Evolutionary conservation across 2,329 filamentous ascomycete species (phyloP).

Genomic region (Clathrospora elynae): DNA sequence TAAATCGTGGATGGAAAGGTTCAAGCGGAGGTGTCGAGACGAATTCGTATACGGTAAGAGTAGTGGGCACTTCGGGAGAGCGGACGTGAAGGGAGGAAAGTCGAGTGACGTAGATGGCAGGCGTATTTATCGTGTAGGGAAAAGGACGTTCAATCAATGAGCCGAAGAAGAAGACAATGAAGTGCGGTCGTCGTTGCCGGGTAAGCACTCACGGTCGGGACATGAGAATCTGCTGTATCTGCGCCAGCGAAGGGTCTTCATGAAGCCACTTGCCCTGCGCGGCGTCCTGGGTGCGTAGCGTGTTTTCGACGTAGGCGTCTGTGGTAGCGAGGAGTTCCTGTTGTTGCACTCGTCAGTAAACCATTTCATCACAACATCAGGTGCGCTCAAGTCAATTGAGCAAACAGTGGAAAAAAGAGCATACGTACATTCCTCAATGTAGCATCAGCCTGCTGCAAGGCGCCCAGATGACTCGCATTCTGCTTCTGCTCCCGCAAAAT

Average conservation of each 20-base stretch:
- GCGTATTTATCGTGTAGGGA: no score
- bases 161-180: no score
- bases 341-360: constrained; percentile 5
- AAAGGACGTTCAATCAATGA: no score
- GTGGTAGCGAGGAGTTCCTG: constrained; percentile 64
- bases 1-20: no score
- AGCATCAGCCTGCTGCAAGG: constrained; percentile 56
- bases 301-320: constrained; percentile 61
- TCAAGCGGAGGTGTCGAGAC: no score
- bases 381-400: no score
- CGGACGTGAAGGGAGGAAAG: no score
- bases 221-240: constrained; percentile 52
- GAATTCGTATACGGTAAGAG: no score
- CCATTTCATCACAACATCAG: no score
- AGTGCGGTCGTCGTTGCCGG: constrained; percentile 1
- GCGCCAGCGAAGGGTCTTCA: constrained; percentile 63
- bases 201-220: constrained; percentile 30
- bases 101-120: no score
- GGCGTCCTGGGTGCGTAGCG: constrained; percentile 60
- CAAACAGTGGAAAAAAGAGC: no score
- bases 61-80: no score
- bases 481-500: constrained; percentile 59
- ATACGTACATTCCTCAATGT: constrained; percentile 56
- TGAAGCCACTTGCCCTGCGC: constrained; percentile 65
- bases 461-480: constrained; percentile 53